Evolutionary conservation across 805 yeast species (phyloP).

Genomic region (Schizosaccharomyces osmophilus): DNA sequence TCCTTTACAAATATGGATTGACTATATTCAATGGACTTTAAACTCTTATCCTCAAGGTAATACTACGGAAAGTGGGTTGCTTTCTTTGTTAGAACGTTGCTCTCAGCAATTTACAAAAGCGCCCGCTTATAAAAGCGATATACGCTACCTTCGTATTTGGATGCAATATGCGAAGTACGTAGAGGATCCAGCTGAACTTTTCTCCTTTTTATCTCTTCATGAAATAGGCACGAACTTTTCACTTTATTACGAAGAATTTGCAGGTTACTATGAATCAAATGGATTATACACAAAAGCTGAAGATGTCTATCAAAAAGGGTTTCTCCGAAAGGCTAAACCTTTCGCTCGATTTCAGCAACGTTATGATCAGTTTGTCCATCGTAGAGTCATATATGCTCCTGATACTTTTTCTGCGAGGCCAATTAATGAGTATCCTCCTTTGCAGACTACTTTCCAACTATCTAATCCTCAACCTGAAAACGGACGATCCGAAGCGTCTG

Average conservation of each 20-base stretch:
- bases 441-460: not conserved
- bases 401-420: not conserved
- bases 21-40: constrained; percentile 51
- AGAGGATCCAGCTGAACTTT: constrained; percentile 47
- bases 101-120: constrained; percentile 31
- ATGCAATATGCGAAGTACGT: constrained; percentile 44
- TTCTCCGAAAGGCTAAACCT: constrained; percentile 44
- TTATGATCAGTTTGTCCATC: constrained; percentile 20
- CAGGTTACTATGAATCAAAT: constrained; percentile 32
- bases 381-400: not conserved
- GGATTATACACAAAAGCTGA: constrained; percentile 29
- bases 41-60: constrained; percentile 44
- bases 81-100: constrained; percentile 43
- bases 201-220: constrained; percentile 42
- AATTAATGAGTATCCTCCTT: not conserved
- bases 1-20: constrained; percentile 50
- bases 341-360: constrained; percentile 19
- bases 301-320: constrained; percentile 32
- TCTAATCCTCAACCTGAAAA: not conserved
- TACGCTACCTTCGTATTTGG: constrained; percentile 64
- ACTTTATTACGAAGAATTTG: constrained; percentile 55
- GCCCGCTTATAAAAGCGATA: constrained; percentile 45
- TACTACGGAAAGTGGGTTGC: constrained; percentile 36
- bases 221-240: constrained; percentile 47
- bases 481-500: not conserved